Percentiles rank a stretch among this genome's conserved stretches.
Conservation (phyloP, 169 alveolate species). For the Cryptosporidium ubiquitum region DNA sequence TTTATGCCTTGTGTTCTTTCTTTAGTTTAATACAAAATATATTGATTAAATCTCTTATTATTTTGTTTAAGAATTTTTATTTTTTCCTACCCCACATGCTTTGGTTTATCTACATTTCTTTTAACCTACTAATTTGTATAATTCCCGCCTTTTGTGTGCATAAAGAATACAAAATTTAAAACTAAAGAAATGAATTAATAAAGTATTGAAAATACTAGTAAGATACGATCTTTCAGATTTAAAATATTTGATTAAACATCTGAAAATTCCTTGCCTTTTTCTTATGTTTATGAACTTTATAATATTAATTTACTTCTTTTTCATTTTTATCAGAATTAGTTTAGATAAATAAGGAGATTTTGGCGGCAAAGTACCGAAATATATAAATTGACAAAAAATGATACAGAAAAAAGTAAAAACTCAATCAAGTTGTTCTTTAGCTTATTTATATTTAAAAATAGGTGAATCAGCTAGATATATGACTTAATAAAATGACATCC, state of each 20-base stretch:
- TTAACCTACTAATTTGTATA: too few species aligned
- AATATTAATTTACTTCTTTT: neutral
- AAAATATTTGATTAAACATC: neutral
- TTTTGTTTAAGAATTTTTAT: neutral
- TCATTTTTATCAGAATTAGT: neutral
- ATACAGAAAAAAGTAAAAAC: neutral
- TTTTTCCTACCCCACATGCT: conserved; percentile 21
- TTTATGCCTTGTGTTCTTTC: neutral
- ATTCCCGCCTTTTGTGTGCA: conserved; percentile 49
- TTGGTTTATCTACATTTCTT: neutral
- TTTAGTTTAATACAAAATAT: neutral
- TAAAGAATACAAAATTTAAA: neutral
- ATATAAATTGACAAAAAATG: neutral
- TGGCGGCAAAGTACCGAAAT: neutral
- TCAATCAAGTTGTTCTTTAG: neutral
- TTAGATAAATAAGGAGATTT: neutral
- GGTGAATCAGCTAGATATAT: neutral
- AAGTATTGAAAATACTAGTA: neutral
- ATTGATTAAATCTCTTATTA: neutral
- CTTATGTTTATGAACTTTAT: neutral
- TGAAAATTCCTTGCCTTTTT: neutral
- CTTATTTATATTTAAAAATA: neutral
- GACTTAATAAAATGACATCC: conserved; percentile 7
- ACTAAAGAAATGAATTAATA: neutral
- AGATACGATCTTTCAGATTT: neutral